Evolutionary conservation across 345 rosid species (phyloP).

Genomic region (Salix dunnii): DNA sequence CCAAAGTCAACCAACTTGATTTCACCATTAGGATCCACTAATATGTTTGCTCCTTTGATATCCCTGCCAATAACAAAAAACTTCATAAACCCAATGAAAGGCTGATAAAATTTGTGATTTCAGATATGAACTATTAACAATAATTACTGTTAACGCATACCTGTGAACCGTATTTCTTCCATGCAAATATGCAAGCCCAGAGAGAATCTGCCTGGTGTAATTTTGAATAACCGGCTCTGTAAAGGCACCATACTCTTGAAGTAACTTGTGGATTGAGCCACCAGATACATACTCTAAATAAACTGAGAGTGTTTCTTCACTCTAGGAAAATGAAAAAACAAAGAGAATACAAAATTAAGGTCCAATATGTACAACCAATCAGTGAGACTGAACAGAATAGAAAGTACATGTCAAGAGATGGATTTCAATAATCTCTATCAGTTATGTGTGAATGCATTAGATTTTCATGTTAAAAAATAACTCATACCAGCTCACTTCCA

Average conservation of each 20-base stretch:
- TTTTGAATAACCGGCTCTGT: slow-evolving; percentile 91
- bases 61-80: slow-evolving; percentile 52
- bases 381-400: background rate
- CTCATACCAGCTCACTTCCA: slow-evolving; percentile 91
- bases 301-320: slow-evolving; percentile 84
- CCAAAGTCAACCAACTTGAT: slow-evolving; percentile 96
- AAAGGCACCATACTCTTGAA: slow-evolving; percentile 89
- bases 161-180: slow-evolving; percentile 92
- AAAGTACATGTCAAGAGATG: background rate
- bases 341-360: slow-evolving; percentile 10
- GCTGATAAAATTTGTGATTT: background rate
- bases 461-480: slow-evolving; percentile 1
- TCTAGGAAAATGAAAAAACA: slow-evolving; percentile 44
- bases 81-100: slow-evolving; percentile 1
- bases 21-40: slow-evolving; percentile 93
- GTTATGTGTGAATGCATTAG: background rate
- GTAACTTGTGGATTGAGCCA: slow-evolving; percentile 93
- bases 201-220: slow-evolving; percentile 80
- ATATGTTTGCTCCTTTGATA: slow-evolving; percentile 94
- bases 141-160: slow-evolving; percentile 32
- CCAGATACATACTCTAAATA: slow-evolving; percentile 94
- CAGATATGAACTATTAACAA: background rate
- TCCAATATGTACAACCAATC: slow-evolving; percentile 3
- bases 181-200: slow-evolving; percentile 88
- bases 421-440: background rate